Evolutionary conservation across 371 early-diverging fungal species (phyloP), one percentile per base, ranked within the genome.

Genomic region (Syncephalastrum racemosum): DNA sequence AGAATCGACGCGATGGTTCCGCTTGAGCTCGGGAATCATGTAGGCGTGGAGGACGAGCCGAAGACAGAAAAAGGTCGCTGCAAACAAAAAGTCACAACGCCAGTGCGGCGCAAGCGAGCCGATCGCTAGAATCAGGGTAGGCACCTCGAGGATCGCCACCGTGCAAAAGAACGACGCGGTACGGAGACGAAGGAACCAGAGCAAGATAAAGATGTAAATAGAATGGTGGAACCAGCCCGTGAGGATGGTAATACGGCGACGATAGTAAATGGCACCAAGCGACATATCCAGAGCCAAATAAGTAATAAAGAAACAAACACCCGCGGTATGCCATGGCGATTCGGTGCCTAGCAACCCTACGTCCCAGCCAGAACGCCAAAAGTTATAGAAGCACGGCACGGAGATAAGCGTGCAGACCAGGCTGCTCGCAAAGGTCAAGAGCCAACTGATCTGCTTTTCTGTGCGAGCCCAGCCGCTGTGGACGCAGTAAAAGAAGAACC

Each of bases 181-280:
- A 15, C 52, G 61, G 12, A 56, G 31, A 6, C 50, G 49, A 13
- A 79, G 61, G 14, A 65, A 66, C 67, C 70, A 75, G 12, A 56
- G 50, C 2, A 75, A 48, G 7, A 61, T 36, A 22, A 46, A 45
- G 6, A 65, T 22, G 52, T 84, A 84, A 18, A 71, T 68, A 15
- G 77, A 66, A 50, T 84, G 84, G 56, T 84, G 84, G 5, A 80
- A 58, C 75, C 82, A 82, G 6, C 81, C 81, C 31, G 81, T 82
- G 15, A 84, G 66, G 1, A 74, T 47, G 19, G 75, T 79, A 24
- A 84, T 66, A 42, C 77, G 70, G 41, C 57, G 59, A 18, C 70
- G 62, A 53, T 84, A 84, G 15, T 71, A 75, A 4, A 78, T 46
- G 12, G 50, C 40, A 4, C 84, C 84, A 31, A 82, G 42, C 4